These are phyloP conservation scores for Amanita subjunquillea DNA, from an alignment of 768 basidiomycete species.

Conservation along the genomic window DNA sequence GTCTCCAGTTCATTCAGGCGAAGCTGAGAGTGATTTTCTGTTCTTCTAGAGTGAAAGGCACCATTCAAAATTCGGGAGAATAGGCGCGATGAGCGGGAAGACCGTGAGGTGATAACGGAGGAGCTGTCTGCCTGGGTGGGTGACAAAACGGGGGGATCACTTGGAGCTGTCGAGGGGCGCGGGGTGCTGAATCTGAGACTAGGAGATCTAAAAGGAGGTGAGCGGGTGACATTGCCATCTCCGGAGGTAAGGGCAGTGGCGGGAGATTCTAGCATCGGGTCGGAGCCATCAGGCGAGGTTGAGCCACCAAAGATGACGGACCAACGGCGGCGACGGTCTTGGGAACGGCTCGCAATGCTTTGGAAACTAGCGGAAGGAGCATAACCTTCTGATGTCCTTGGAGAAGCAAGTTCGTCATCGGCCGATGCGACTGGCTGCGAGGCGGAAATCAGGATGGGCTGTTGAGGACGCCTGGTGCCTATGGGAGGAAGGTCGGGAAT, in stretches of 20 bases:
- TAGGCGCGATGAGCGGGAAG: conserved; percentile 48
- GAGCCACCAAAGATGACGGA: conserved; percentile 44
- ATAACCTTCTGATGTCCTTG: conserved; percentile 36
- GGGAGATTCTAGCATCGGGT: conserved; percentile 8
- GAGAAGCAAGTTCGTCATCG: conserved; percentile 37
- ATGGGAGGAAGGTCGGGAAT: conserved; percentile 64
- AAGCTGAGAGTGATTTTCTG: conserved; percentile 39
- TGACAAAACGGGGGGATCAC: conserved; percentile 12
- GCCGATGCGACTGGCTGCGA: conserved; percentile 24
- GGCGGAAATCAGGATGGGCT: conserved; percentile 54
- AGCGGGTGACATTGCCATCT: conserved; percentile 21
- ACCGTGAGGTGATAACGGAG: background rate
- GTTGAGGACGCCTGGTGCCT: conserved; percentile 55
- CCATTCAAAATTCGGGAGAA: conserved; percentile 61
- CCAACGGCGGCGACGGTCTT: conserved; percentile 56
- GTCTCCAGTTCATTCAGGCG: conserved; percentile 32
- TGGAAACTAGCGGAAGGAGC: conserved; percentile 17
- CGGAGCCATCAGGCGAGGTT: conserved; percentile 8
- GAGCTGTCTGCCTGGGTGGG: conserved; percentile 9
- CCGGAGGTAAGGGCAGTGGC: conserved; percentile 17
- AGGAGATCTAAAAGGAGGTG: conserved; percentile 30
- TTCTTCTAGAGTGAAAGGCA: conserved; percentile 48
- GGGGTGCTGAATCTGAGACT: conserved; percentile 20
- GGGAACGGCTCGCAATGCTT: conserved; percentile 21
- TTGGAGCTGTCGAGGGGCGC: conserved; percentile 17